These are phyloP conservation scores for Aspergillus fumigatiaffinis DNA, from an alignment of 2,329 filamentous ascomycete species.

Conservation along the genomic window DNA sequence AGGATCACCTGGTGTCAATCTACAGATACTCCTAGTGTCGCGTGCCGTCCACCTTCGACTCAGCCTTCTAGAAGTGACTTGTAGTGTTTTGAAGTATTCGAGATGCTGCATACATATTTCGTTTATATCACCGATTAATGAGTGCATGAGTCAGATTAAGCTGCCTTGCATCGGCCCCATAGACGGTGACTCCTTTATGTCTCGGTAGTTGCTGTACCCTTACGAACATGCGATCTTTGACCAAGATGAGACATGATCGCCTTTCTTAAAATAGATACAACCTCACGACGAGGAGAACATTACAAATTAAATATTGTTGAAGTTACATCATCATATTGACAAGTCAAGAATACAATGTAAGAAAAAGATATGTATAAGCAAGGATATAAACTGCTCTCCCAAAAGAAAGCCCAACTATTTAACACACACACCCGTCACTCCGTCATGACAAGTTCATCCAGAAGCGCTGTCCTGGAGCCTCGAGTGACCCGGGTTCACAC, in stretches of 20 bases:
- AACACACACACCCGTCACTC: constrained; percentile 11
- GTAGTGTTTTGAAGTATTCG: no score
- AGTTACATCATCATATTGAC: not conserved
- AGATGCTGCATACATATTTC: no score
- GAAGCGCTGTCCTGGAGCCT: constrained; percentile 4
- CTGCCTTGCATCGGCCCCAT: not conserved
- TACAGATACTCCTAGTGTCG: not conserved
- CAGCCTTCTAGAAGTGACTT: not conserved
- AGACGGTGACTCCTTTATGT: not conserved
- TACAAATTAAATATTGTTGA: not conserved
- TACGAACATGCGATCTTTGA: not conserved
- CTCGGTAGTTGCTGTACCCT: not conserved
- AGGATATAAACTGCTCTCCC: constrained; percentile 21
- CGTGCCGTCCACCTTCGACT: not conserved
- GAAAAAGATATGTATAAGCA: constrained; percentile 3
- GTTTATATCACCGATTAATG: no score
- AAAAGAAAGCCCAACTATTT: constrained; percentile 16
- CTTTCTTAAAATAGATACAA: not conserved
- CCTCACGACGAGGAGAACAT: not conserved
- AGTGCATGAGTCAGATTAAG: no score
- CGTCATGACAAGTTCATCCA: constrained; percentile 4
- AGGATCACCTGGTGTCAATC: not conserved
- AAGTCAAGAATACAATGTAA: not conserved
- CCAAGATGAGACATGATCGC: not conserved
- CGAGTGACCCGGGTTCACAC: constrained; percentile 24